phyloP scores from a whole-genome alignment of 2,329 filamentous ascomycete species.

The Alternaria metachromatica region DNA sequence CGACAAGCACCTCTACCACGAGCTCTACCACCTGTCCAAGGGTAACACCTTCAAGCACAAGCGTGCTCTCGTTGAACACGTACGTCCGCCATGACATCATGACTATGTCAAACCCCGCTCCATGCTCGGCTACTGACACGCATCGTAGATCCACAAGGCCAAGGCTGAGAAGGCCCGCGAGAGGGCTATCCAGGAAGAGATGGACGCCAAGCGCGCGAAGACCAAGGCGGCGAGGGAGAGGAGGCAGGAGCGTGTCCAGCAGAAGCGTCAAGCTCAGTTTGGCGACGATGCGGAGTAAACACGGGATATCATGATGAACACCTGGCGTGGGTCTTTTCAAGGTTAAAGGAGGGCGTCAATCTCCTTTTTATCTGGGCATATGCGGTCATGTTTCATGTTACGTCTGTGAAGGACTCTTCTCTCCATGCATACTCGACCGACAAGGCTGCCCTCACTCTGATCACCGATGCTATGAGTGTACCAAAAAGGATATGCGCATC shows the following conservation, averaged over 20 bases:
- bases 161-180: conserved; percentile 99
- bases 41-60: conserved; percentile 99
- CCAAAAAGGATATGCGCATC: conserved; percentile 46
- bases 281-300: conserved; percentile 67
- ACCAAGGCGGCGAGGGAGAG: conserved; percentile 99
- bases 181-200: conserved; percentile 96
- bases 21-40: conserved; percentile 99
- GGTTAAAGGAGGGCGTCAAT: conserved; percentile 48
- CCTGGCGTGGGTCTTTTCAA: conserved; percentile 52
- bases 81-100: conserved; percentile 67
- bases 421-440: conserved; percentile 46
- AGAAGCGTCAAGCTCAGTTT: conserved; percentile 87
- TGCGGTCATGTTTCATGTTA: conserved; percentile 54
- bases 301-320: conserved; percentile 47
- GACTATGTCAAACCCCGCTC: conserved; percentile 32
- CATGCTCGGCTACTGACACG: conserved; percentile 35
- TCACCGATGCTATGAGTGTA: conserved; percentile 47
- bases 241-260: conserved; percentile 87
- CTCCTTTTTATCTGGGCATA: conserved; percentile 52
- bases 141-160: conserved; percentile 92
- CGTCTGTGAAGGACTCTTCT: conserved; percentile 50
- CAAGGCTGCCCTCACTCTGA: conserved; percentile 41
- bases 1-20: conserved; percentile 99
- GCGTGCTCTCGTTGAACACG: conserved; percentile 99
- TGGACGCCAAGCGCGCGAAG: conserved; percentile 99